Evolutionary conservation across 441 rosid species (phyloP).

Genomic region (Macaranga tanarius): DNA sequence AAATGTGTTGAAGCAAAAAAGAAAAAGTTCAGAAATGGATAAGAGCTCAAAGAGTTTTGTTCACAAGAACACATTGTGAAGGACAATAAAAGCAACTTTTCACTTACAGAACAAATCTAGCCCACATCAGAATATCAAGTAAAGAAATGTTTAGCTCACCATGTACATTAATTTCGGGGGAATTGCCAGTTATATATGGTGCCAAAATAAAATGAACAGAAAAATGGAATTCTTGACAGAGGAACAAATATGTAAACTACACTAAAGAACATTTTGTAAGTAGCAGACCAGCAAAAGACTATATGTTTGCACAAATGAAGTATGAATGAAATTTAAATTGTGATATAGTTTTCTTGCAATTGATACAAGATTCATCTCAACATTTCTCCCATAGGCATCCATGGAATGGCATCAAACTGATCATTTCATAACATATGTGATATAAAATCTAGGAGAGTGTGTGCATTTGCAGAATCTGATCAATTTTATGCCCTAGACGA

Average conservation of each 20-base stretch:
- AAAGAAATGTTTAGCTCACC: not conserved
- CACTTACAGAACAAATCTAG: not conserved
- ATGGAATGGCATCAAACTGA: not conserved
- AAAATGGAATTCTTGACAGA: too few relatives aligned
- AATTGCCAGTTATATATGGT: not conserved
- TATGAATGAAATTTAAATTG: too few relatives aligned
- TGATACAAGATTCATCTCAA: not conserved
- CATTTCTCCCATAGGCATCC: not conserved
- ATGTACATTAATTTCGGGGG: not conserved
- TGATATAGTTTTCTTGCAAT: too few relatives aligned
- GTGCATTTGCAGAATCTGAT: not conserved
- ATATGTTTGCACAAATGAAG: too few relatives aligned
- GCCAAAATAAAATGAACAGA: too few relatives aligned
- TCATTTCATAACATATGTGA: not conserved
- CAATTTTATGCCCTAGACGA: not conserved
- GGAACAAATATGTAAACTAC: too few relatives aligned
- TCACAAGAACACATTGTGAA: not conserved
- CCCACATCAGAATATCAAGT: not conserved
- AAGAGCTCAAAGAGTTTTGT: not conserved
- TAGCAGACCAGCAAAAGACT: too few relatives aligned
- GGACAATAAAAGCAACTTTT: not conserved
- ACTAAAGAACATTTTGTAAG: too few relatives aligned
- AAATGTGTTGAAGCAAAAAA: not conserved
- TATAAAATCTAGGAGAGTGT: not conserved
- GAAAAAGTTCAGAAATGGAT: too few relatives aligned